Percentiles rank a stretch among this genome's conserved stretches.
These are phyloP conservation scores for Backusella luteola DNA, from an alignment of 192 early-diverging fungal species.

Conservation along the genomic window DNA sequence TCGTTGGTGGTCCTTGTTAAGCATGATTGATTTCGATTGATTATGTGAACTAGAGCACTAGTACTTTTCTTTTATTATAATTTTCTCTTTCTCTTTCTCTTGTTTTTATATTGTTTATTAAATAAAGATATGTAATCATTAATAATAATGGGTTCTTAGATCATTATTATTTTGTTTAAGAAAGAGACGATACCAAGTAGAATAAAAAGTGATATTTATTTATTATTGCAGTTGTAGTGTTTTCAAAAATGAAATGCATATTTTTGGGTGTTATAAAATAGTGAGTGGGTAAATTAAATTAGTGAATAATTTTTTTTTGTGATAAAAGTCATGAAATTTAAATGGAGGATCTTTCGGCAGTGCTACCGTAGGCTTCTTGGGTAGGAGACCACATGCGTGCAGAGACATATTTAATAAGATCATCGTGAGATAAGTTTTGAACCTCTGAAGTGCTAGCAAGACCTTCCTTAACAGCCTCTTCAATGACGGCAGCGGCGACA, in stretches of 20 bases:
- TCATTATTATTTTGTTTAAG: too few species aligned
- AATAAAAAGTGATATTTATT: background rate
- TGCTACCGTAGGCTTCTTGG: background rate
- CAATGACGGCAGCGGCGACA: conserved; percentile 81
- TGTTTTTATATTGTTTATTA: too few species aligned
- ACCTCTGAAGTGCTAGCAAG: background rate
- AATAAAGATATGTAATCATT: too few species aligned
- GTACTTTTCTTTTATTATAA: too few species aligned
- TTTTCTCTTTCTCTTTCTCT: too few species aligned
- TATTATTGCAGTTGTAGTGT: background rate
- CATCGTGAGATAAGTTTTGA: background rate
- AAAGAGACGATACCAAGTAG: background rate
- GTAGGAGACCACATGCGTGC: conserved; percentile 12
- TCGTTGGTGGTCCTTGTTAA: too few species aligned
- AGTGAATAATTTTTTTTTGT: background rate
- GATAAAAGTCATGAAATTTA: background rate
- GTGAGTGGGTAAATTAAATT: background rate
- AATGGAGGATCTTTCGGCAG: background rate
- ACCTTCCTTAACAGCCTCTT: conserved; percentile 28
- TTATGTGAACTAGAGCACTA: too few species aligned
- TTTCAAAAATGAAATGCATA: background rate
- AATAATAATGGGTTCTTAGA: too few species aligned
- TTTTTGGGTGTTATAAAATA: background rate
- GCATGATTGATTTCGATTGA: too few species aligned
- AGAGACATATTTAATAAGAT: conserved; percentile 8